These are phyloP conservation scores for Apium graveolens DNA, from an alignment of 129 eudicot species.

Conservation along the genomic window DNA sequence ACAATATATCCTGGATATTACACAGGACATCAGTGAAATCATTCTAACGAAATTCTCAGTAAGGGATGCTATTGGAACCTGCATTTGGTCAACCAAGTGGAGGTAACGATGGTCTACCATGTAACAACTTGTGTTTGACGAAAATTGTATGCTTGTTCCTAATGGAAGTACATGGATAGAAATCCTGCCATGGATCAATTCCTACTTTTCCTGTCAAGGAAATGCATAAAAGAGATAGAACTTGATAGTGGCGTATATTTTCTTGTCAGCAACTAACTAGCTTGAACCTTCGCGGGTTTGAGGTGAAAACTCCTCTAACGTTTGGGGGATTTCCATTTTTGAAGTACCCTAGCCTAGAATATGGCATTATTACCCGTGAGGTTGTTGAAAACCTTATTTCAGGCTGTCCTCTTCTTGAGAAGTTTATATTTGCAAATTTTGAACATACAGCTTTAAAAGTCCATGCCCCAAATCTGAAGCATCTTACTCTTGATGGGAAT, in stretches of 20 bases:
- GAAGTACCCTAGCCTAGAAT: neutral
- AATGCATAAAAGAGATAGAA: neutral
- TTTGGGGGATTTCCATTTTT: neutral
- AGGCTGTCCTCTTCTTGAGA: neutral
- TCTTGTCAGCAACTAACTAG: neutral
- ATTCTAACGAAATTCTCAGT: neutral
- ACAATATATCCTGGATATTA: too few species aligned
- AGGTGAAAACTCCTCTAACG: neutral
- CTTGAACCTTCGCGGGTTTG: neutral
- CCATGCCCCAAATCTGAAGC: conserved; percentile 4
- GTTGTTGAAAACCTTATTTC: neutral
- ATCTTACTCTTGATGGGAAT: neutral
- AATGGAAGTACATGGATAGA: neutral
- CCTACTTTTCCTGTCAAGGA: neutral
- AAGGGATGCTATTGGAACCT: neutral
- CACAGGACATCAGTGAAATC: neutral
- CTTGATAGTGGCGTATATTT: neutral
- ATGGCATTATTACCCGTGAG: neutral
- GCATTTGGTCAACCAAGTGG: neutral
- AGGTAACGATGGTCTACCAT: neutral
- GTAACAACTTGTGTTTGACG: neutral
- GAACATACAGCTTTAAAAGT: neutral
- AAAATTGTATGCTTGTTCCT: neutral
- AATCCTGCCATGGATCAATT: neutral
- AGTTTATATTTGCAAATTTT: neutral